Evolutionary conservation across 2,329 filamentous ascomycete species (phyloP).

Genomic region (Apiospora aurea): DNA sequence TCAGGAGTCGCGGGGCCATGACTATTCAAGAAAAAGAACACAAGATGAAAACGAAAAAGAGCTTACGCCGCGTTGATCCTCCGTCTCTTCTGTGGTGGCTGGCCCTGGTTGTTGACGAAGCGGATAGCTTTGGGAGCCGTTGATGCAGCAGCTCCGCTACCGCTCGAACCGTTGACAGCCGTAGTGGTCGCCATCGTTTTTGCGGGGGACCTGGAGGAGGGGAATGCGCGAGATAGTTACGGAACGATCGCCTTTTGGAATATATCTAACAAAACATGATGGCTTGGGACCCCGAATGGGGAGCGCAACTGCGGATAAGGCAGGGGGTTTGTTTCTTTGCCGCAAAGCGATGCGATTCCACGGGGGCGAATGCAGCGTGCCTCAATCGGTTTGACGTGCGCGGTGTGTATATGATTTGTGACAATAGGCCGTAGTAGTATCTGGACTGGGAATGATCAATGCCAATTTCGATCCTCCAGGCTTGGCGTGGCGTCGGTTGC

Average conservation of each 20-base stretch:
- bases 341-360: background rate
- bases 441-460: background rate
- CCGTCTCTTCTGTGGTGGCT: constrained; percentile 79
- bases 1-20: background rate
- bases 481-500: constrained; percentile 12
- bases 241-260: background rate
- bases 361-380: constrained; percentile 4
- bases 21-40: background rate
- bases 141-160: constrained; percentile 39
- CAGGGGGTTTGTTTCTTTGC: background rate
- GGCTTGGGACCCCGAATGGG: background rate
- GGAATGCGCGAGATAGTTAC: constrained; percentile 4
- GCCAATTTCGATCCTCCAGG: background rate
- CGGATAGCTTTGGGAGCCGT: constrained; percentile 69
- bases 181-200: constrained; percentile 53
- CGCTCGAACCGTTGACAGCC: constrained; percentile 51
- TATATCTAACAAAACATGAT: constrained; percentile 22
- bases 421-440: background rate
- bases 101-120: constrained; percentile 83
- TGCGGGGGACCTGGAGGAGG: background rate
- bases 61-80: constrained; percentile 80
- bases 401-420: constrained; percentile 9
- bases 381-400: background rate
- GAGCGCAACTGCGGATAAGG: constrained; percentile 11
- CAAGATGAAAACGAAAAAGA: background rate